phyloP scores from a whole-genome alignment of 805 yeast genomes.

The Metschnikowia anglica region DNA sequence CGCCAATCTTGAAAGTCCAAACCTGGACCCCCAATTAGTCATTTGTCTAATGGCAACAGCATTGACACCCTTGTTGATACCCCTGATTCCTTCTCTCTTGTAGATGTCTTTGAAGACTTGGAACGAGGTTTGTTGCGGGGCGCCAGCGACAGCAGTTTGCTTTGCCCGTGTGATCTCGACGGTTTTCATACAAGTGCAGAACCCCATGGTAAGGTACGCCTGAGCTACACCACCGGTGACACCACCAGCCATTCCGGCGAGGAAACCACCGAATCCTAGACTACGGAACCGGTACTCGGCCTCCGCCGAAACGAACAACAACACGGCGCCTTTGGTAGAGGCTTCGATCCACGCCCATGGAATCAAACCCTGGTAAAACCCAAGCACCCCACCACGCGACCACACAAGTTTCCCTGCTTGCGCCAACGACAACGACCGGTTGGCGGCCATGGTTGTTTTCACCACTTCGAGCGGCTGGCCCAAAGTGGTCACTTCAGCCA shows the following conservation, averaged over 20 bases:
- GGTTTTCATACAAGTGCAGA: conserved; percentile 98
- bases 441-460: conserved; percentile 98
- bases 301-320: conserved; percentile 88
- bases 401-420: conserved; percentile 75
- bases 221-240: conserved; percentile 94
- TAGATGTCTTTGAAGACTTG: conserved; percentile 85
- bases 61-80: conserved; percentile 96
- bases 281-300: conserved; percentile 74
- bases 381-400: conserved; percentile 89
- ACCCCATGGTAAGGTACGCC: conserved; percentile 95
- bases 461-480: conserved; percentile 97
- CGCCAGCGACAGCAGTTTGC: conserved; percentile 65
- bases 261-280: conserved; percentile 64
- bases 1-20: conserved; percentile 87
- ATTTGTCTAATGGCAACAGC: conserved; percentile 98
- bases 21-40: conserved; percentile 99
- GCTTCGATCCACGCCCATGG: conserved; percentile 99
- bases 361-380: conserved; percentile 95
- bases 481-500: conserved; percentile 80
- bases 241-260: conserved; percentile 94
- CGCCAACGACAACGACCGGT: conserved; percentile 66
- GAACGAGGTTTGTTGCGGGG: conserved; percentile 65
- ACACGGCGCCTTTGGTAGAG: conserved; percentile 96
- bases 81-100: conserved; percentile 82
- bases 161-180: conserved; percentile 94